Evolutionary conservation across 176 grass and related monocot species (phyloP).

Genomic region (Eragrostis nindensis): DNA sequence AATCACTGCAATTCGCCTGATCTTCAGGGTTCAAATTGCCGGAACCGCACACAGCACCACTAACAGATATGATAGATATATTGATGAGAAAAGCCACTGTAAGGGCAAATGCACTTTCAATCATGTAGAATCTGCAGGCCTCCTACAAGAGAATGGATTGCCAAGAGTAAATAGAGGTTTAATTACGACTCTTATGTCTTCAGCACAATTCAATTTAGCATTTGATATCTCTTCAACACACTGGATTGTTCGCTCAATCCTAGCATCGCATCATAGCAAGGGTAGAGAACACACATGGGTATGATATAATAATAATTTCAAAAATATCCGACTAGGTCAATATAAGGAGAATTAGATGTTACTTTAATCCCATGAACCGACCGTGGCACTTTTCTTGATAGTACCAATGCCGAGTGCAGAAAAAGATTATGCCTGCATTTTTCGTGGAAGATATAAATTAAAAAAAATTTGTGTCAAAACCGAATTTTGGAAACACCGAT

Average conservation of each 20-base stretch:
- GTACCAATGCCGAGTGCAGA: constrained; percentile 93
- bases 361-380: constrained; percentile 92
- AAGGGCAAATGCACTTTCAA: constrained; percentile 98
- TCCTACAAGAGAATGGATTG: constrained; percentile 68
- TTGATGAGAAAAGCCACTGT: constrained; percentile 94
- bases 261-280: not conserved
- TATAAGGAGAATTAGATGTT: constrained; percentile 25
- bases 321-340: constrained; percentile 10
- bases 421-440: constrained; percentile 95
- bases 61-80: constrained; percentile 94
- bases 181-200: constrained; percentile 9
- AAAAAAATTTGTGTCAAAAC: constrained; percentile 2
- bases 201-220: not conserved
- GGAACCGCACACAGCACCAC: constrained; percentile 87
- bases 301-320: constrained; percentile 20
- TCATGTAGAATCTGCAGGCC: constrained; percentile 88
- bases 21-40: constrained; percentile 74
- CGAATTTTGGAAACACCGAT: not conserved
- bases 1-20: constrained; percentile 71
- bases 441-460: constrained; percentile 29
- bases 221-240: constrained; percentile 2
- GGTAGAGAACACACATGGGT: not conserved
- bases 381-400: constrained; percentile 94
- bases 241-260: not conserved
- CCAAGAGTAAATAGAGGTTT: constrained; percentile 16